A percentile compares a stretch with the other conserved stretches of the same genome.
Conservation (phyloP, 768 basidiomycete species). For the Naganishia kalamii region DNA sequence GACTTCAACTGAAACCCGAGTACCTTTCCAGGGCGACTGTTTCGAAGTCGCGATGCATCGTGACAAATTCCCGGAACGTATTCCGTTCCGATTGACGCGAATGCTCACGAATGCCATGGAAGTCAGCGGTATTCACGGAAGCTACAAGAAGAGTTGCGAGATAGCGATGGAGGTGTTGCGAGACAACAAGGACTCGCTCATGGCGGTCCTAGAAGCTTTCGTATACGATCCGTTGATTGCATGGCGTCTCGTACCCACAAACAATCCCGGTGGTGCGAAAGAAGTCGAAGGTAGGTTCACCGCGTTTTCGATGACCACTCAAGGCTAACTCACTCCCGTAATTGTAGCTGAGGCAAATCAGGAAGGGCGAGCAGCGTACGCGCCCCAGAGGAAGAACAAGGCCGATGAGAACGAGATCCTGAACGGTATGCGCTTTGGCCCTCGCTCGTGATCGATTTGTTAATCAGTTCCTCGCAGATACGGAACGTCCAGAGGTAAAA, state of each 20-base stretch:
- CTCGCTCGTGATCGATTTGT: not conserved
- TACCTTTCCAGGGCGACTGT: slow-evolving; percentile 64
- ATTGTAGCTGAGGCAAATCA: slow-evolving; percentile 24
- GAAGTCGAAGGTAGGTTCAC: slow-evolving; percentile 55
- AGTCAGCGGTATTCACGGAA: slow-evolving; percentile 96
- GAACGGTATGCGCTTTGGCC: slow-evolving; percentile 57
- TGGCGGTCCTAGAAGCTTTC: slow-evolving; percentile 97
- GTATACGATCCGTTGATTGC: slow-evolving; percentile 97
- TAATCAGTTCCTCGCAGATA: slow-evolving; percentile 50
- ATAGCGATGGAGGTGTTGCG: slow-evolving; percentile 96
- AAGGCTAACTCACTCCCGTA: not conserved
- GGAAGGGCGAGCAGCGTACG: slow-evolving; percentile 57
- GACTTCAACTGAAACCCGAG: not conserved
- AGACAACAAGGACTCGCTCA: slow-evolving; percentile 95
- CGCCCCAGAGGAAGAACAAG: slow-evolving; percentile 68
- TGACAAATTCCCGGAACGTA: slow-evolving; percentile 97
- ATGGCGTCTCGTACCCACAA: slow-evolving; percentile 78
- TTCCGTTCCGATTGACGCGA: slow-evolving; percentile 93
- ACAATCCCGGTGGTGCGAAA: slow-evolving; percentile 65
- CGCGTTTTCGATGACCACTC: too few relatives aligned
- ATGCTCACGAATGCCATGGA: slow-evolving; percentile 99
- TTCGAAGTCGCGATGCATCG: slow-evolving; percentile 97
- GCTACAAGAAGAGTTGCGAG: slow-evolving; percentile 90
- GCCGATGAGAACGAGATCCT: slow-evolving; percentile 92
- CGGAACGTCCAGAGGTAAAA: slow-evolving; percentile 71